Evolutionary conservation across 176 grass and related monocot species (phyloP).

Genomic region (Triticum urartu): DNA sequence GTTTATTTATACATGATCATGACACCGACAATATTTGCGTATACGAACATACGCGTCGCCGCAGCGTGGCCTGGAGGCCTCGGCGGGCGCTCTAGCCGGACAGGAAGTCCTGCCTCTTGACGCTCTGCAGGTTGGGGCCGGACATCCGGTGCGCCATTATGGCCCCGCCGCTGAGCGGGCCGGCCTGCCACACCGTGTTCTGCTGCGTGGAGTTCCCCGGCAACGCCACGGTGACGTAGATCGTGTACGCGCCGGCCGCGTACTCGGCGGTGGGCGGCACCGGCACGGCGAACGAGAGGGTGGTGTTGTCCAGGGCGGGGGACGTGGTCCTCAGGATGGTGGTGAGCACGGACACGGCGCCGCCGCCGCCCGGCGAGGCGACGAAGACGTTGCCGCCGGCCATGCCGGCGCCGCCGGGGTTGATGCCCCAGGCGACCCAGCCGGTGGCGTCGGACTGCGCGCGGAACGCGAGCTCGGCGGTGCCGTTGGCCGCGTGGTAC

Average conservation of each 20-base stretch:
- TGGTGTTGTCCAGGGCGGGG: conserved; percentile 45
- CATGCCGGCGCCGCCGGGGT: conserved; percentile 52
- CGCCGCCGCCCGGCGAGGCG: conserved; percentile 42
- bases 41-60: conserved; percentile 22
- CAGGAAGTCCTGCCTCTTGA: conserved; percentile 45
- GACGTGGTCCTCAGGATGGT: conserved; percentile 22
- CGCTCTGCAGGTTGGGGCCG: conserved; percentile 31
- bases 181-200: conserved; percentile 81
- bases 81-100: conserved; percentile 18
- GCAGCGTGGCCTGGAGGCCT: background rate
- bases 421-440: conserved; percentile 90
- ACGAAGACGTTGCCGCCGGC: conserved; percentile 60
- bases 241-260: conserved; percentile 49
- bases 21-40: background rate
- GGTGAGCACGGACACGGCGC: conserved; percentile 32
- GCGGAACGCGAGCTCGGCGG: conserved; percentile 66
- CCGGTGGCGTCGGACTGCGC: conserved; percentile 26
- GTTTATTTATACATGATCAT: background rate
- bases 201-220: conserved; percentile 51
- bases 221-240: conserved; percentile 62
- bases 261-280: conserved; percentile 46
- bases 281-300: conserved; percentile 54
- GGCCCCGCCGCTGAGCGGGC: conserved; percentile 20
- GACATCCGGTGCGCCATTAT: conserved; percentile 30
- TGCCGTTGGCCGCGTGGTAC: conserved; percentile 57